Base-by-base conservation (phyloP, 2,329 filamentous ascomycete genomes). In the Colletotrichum sp. region DNA sequence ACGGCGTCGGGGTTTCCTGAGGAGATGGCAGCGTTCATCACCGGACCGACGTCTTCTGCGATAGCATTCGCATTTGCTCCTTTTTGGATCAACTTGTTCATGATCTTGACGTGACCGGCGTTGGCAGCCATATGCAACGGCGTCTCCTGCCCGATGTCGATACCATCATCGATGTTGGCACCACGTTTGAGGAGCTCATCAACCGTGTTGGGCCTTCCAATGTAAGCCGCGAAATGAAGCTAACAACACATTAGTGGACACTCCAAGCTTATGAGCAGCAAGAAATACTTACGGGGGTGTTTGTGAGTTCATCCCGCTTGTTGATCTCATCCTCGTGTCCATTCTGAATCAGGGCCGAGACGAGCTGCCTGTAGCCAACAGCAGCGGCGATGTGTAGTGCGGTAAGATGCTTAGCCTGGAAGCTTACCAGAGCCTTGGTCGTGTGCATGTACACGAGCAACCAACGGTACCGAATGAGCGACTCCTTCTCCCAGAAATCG, bases 1-100 rank as follows among this genome's bases (percentile, higher is more conserved):
- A 87, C 85, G 1, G 85, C 85, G 2, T 82, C 85, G 9, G 82
- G 80, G 19, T 86, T 87, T 6, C 86, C 86, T 2, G 85, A 87
- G 12, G 80, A 81, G 12, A 87, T 87, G 2, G 86, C 86, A 1
- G 85, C 82, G 52, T 86, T 87, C 19, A 87, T 82, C 0, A 87
- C 85, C 0, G 82, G 83, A 0, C 85, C 75, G 69, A 79, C 80
- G 27, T 79, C 79, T 2, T 76, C 66, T 8, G 78, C 79, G 62
- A 72, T 77, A 2, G 85, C 84, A 59, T 87, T 86, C 1, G 84
- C 79, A 36, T 86, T 79, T 4, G 86, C 86, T 8, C 83, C 82
- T 72, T 83, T 79, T 16, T 84, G 72, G 0, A 87, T 78, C 4
- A 87, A 79, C 66, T 84, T 86, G 19, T 80, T 80, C 86, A 87